Percentiles rank a stretch among this genome's conserved stretches.
phyloP scores from a whole-genome alignment of 257 asterid genomes.

The Nicotiana benthamiana region DNA sequence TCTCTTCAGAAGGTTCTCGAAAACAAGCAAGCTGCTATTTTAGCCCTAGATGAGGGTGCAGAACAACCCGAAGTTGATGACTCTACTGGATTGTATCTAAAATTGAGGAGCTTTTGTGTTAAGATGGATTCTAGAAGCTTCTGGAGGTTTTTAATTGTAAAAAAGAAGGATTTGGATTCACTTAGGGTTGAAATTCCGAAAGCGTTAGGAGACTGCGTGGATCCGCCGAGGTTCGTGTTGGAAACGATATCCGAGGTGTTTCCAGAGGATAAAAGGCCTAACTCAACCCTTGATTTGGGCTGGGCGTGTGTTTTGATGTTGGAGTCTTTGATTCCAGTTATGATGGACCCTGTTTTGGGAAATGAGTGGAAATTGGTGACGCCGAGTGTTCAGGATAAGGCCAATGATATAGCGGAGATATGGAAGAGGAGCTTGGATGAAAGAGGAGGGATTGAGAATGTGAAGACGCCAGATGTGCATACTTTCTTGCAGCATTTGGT shows the following conservation, averaged over 20 bases:
- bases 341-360: conserved; percentile 94
- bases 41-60: neutral
- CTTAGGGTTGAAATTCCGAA: conserved; percentile 57
- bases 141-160: conserved; percentile 58
- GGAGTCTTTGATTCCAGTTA: conserved; percentile 90
- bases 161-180: conserved; percentile 77
- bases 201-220: conserved; percentile 68
- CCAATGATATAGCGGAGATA: conserved; percentile 80
- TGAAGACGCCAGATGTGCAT: conserved; percentile 94
- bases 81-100: conserved; percentile 53
- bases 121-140: conserved; percentile 61
- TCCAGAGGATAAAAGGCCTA: conserved; percentile 39
- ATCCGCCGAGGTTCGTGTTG: conserved; percentile 86
- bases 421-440: conserved; percentile 99
- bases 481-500: conserved; percentile 98
- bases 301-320: conserved; percentile 97
- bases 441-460: conserved; percentile 94
- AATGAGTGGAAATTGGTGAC: conserved; percentile 92
- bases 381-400: conserved; percentile 67
- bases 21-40: conserved; percentile 14
- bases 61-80: conserved; percentile 55
- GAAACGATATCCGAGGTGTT: conserved; percentile 93
- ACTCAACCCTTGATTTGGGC: conserved; percentile 50
- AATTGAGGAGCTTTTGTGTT: conserved; percentile 45
- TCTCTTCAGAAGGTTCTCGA: conserved; percentile 34